Percentiles rank a stretch among this genome's conserved stretches.
Conservation (phyloP, 306 rosid species). For the Potentilla sterilis region DNA sequence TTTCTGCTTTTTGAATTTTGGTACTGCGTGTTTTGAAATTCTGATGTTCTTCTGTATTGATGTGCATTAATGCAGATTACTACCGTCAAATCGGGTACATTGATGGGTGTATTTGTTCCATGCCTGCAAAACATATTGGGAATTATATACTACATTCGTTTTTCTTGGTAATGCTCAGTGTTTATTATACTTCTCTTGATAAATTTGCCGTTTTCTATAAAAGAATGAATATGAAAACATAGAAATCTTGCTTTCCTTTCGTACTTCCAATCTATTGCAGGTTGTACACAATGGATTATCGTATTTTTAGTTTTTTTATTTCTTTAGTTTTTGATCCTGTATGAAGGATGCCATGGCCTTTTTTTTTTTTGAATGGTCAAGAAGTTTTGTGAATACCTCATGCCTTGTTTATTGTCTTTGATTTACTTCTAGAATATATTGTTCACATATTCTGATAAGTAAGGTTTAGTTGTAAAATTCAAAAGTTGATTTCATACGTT, state of each 20-base stretch:
- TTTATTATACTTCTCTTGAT: not conserved
- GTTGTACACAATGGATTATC: not conserved
- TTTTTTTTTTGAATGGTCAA: not conserved
- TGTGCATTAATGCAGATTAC: slow-evolving; percentile 53
- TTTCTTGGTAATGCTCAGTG: slow-evolving; percentile 70
- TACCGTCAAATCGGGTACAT: slow-evolving; percentile 66
- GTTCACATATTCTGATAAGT: not conserved
- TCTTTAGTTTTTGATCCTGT: not conserved
- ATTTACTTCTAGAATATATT: not conserved
- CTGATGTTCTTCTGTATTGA: slow-evolving; percentile 26
- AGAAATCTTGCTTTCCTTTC: not conserved
- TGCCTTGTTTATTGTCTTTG: not conserved
- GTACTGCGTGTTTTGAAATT: not conserved
- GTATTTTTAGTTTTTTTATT: not conserved
- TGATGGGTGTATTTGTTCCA: slow-evolving; percentile 99
- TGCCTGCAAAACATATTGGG: slow-evolving; percentile 96
- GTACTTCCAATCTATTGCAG: not conserved
- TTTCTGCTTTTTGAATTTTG: not conserved
- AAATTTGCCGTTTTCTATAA: not conserved
- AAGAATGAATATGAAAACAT: not conserved
- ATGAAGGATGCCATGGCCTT: not conserved
- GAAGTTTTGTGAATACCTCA: not conserved
- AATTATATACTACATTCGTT: slow-evolving; percentile 95
- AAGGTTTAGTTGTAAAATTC: not conserved
- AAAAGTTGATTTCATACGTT: not conserved